These are phyloP conservation scores for Suillus hirtellus DNA, from an alignment of 768 basidiomycete species.

Conservation along the genomic window DNA sequence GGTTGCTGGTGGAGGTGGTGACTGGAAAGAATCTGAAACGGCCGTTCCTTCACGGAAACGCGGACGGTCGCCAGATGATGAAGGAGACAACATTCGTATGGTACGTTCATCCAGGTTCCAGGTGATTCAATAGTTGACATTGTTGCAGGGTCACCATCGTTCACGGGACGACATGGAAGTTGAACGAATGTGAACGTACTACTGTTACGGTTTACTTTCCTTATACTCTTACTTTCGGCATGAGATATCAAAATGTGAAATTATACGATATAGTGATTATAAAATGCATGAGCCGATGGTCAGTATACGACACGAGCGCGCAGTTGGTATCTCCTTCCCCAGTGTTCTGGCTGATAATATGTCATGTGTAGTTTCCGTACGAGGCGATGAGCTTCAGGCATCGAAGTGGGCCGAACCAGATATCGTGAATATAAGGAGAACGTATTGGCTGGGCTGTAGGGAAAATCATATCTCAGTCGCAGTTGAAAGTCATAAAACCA, in stretches of 20 bases:
- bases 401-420: conserved; percentile 53
- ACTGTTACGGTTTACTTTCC: conserved; percentile 28
- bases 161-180: conserved; percentile 65
- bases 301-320: conserved; percentile 54
- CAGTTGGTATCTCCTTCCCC: conserved; percentile 42
- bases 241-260: conserved; percentile 14
- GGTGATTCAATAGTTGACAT: conserved; percentile 12
- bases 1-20: conserved; percentile 81
- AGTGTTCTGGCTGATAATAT: conserved; percentile 37
- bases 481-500: conserved; percentile 10
- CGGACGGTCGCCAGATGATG: conserved; percentile 77
- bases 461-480: conserved; percentile 7
- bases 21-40: conserved; percentile 75
- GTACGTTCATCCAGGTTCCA: conserved; percentile 39
- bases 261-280: conserved; percentile 17
- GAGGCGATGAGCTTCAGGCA: conserved; percentile 69
- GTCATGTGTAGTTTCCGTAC: conserved; percentile 66
- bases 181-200: conserved; percentile 61
- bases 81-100: conserved; percentile 57
- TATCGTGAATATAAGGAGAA: conserved; percentile 54
- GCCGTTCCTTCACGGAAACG: conserved; percentile 55
- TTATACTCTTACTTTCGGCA: conserved; percentile 7
- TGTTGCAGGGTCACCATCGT: conserved; percentile 55
- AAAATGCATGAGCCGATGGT: conserved; percentile 12
- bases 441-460: conserved; percentile 34